Conservation (phyloP, 2,329 filamentous ascomycete species). For the Dothistroma septosporum region DNA sequence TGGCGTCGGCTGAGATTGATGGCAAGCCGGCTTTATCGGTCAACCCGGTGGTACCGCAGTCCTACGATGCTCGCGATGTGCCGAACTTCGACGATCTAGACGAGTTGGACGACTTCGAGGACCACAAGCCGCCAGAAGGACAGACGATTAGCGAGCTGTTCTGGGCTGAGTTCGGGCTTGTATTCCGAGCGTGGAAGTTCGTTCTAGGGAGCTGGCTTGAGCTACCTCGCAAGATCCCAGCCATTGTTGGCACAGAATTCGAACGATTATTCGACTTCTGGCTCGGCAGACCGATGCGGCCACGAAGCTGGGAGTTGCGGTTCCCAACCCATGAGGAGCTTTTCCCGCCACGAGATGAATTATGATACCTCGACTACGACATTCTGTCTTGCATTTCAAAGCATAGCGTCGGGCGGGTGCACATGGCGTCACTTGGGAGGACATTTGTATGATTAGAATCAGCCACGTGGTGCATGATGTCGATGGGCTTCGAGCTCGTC, state of each 20-base stretch:
- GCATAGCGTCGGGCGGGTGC: conserved; percentile 10
- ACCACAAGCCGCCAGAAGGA: conserved; percentile 25
- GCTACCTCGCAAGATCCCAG: conserved; percentile 28
- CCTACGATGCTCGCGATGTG: conserved; percentile 11
- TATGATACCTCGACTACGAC: conserved; percentile 15
- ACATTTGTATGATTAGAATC: not conserved
- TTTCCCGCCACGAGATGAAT: conserved; percentile 29
- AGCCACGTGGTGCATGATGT: conserved; percentile 1
- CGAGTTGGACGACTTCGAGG: conserved; percentile 28
- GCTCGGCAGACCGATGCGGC: conserved; percentile 57
- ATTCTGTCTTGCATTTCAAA: not conserved
- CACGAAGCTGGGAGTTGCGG: conserved; percentile 53
- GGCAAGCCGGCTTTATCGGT: conserved; percentile 17
- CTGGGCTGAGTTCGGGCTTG: conserved; percentile 58
- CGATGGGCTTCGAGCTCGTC: not conserved
- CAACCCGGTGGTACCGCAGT: conserved; percentile 10
- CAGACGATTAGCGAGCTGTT: conserved; percentile 56
- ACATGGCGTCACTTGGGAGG: not conserved
- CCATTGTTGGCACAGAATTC: conserved; percentile 53
- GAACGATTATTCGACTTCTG: conserved; percentile 58
- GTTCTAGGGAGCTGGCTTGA: conserved; percentile 67
- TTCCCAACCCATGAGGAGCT: conserved; percentile 37
- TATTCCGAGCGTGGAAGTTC: conserved; percentile 60
- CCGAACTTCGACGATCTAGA: conserved; percentile 26
- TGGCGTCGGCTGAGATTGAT: conserved; percentile 37